phyloP scores from a whole-genome alignment of 1,284 basidiomycete genomes.

The Leccinum pallidistipes region DNA sequence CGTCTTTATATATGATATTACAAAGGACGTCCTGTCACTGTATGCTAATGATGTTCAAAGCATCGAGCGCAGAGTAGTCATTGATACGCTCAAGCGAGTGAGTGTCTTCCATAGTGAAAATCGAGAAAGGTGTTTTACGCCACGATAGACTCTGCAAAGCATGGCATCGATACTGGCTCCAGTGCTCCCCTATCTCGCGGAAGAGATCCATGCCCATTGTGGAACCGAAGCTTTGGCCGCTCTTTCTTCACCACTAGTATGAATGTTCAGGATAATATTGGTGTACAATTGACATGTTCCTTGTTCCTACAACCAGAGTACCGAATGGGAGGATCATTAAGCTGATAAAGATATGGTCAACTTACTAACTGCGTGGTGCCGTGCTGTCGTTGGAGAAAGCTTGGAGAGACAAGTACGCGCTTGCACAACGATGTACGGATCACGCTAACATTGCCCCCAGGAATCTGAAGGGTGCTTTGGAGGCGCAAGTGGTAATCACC shows the following conservation, averaged over 20 bases:
- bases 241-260: conserved; percentile 70
- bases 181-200: conserved; percentile 88
- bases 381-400: conserved; percentile 70
- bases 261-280: conserved; percentile 18
- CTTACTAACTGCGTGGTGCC: conserved; percentile 50
- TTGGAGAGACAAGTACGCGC: conserved; percentile 61
- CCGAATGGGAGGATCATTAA: conserved; percentile 54
- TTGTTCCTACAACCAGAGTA: conserved; percentile 35
- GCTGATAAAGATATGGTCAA: conserved; percentile 59
- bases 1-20: no score
- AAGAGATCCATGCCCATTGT: conserved; percentile 70
- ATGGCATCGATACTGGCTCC: conserved; percentile 82
- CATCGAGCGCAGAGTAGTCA: conserved; percentile 58
- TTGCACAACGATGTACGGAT: neutral
- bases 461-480: conserved; percentile 68
- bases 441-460: conserved; percentile 38
- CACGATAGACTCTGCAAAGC: conserved; percentile 62
- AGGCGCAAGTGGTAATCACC: conserved; percentile 64
- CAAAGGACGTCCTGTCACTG: conserved; percentile 91
- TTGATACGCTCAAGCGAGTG: conserved; percentile 78
- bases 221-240: conserved; percentile 27
- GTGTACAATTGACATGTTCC: conserved; percentile 6
- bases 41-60: conserved; percentile 70
- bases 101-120: conserved; percentile 16
- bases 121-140: neutral